A percentile compares a stretch with the other conserved stretches of the same genome.
phyloP scores from a whole-genome alignment of 768 basidiomycete species.

The Amylocystis lapponica region DNA sequence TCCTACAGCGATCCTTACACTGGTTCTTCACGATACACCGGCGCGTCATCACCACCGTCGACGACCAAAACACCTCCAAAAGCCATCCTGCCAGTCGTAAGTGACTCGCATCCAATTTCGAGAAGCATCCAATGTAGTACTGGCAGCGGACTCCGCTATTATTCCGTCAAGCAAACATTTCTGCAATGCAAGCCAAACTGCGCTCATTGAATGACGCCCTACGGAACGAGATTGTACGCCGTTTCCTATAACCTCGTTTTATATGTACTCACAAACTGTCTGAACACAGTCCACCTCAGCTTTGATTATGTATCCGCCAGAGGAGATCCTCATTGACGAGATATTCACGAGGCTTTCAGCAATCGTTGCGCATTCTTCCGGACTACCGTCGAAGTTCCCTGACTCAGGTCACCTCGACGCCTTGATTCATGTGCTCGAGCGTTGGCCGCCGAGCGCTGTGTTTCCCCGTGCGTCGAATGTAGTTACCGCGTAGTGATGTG shows the following conservation, averaged over 20 bases:
- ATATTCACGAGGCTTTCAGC: conserved; percentile 54
- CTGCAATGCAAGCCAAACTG: conserved; percentile 75
- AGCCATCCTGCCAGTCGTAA: conserved; percentile 21
- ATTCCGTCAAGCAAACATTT: conserved; percentile 83
- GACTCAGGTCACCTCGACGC: conserved; percentile 51
- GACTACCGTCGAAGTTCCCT: too few species aligned
- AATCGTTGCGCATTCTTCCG: conserved; percentile 31
- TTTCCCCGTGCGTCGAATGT: conserved; percentile 53
- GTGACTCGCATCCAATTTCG: not conserved
- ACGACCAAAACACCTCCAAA: conserved; percentile 20
- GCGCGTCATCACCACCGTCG: conserved; percentile 29
- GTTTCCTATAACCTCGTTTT: conserved; percentile 2
- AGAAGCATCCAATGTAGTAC: too few species aligned
- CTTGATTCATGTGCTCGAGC: conserved; percentile 56
- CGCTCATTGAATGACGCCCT: conserved; percentile 69
- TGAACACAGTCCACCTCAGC: conserved; percentile 54
- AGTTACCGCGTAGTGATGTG: not conserved
- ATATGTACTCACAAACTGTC: not conserved
- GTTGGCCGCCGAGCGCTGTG: conserved; percentile 68
- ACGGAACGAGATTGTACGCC: conserved; percentile 64
- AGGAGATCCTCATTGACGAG: conserved; percentile 52
- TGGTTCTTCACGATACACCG: conserved; percentile 58
- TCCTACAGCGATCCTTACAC: conserved; percentile 66
- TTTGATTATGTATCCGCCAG: conserved; percentile 67
- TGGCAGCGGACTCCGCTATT: conserved; percentile 57